phyloP scores from a whole-genome alignment of 2,329 filamentous ascomycete genomes.

The Talaromyces sp. region DNA sequence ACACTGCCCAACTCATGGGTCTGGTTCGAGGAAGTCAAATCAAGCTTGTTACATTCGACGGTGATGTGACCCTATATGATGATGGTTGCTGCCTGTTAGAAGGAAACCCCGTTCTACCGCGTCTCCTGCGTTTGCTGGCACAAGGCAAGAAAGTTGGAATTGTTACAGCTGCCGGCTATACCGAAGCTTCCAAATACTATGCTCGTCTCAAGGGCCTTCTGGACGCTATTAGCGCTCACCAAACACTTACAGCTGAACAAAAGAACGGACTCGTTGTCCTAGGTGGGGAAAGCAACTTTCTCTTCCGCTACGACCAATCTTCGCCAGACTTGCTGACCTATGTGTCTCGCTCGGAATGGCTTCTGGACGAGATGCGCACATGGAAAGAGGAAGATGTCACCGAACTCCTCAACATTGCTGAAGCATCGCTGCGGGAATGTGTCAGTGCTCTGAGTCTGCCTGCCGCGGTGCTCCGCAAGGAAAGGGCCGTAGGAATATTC shows the following conservation, averaged over 20 bases:
- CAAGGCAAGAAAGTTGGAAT: slow-evolving; percentile 84
- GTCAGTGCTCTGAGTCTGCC: slow-evolving; percentile 73
- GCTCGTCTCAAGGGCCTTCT: slow-evolving; percentile 80
- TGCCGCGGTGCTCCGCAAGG: slow-evolving; percentile 77
- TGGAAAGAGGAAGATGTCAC: slow-evolving; percentile 63
- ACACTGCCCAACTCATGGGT: slow-evolving; percentile 90
- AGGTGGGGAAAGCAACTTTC: slow-evolving; percentile 93
- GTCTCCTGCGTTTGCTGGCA: slow-evolving; percentile 64
- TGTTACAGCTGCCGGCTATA: slow-evolving; percentile 94
- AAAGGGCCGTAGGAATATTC: slow-evolving; percentile 75
- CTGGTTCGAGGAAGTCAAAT: slow-evolving; percentile 69
- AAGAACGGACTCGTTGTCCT: slow-evolving; percentile 82
- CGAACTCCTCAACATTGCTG: slow-evolving; percentile 80
- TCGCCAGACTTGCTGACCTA: slow-evolving; percentile 63
- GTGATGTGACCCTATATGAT: slow-evolving; percentile 93
- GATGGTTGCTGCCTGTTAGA: slow-evolving; percentile 75
- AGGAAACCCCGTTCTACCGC: slow-evolving; percentile 69
- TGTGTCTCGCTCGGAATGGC: slow-evolving; percentile 55
- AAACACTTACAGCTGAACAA: slow-evolving; percentile 57
- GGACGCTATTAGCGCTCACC: slow-evolving; percentile 64
- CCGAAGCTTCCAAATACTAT: slow-evolving; percentile 80
- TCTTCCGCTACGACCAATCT: slow-evolving; percentile 69
- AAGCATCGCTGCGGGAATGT: slow-evolving; percentile 76
- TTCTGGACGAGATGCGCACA: slow-evolving; percentile 50
- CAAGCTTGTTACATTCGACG: slow-evolving; percentile 88